Evolutionary conservation across 2,329 filamentous ascomycete genomes (phyloP).

Genomic region (Aspergillus sp.): DNA sequence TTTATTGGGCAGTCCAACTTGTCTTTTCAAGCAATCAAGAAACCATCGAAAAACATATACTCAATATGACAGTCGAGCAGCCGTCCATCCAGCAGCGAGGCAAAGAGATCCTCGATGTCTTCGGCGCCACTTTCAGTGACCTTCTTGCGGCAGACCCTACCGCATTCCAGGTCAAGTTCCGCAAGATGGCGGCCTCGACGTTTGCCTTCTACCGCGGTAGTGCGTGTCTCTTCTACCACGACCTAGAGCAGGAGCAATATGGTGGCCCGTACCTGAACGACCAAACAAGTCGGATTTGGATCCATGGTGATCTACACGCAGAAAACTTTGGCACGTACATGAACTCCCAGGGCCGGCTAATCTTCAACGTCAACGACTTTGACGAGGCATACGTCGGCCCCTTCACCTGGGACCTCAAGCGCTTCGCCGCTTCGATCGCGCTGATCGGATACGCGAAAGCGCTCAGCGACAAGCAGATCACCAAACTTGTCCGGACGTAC

Average conservation of each 20-base stretch:
- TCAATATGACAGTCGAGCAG: no score
- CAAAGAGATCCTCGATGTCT: conserved; percentile 12
- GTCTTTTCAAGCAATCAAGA: no score
- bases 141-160: conserved; percentile 6
- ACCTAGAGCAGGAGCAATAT: conserved; percentile 6
- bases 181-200: conserved; percentile 15
- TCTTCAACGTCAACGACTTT: conserved; percentile 17
- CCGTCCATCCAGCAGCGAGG: conserved; percentile 7
- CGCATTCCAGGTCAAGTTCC: conserved; percentile 10
- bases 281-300: conserved; percentile 11
- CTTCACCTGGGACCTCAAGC: conserved; percentile 15
- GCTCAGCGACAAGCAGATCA: conserved; percentile 14
- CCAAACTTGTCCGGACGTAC: conserved; percentile 8
- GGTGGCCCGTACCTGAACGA: conserved; percentile 7
- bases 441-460: conserved; percentile 13
- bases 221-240: conserved; percentile 13
- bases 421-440: conserved; percentile 13
- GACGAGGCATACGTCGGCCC: conserved; percentile 16
- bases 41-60: no score
- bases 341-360: conserved; percentile 13
- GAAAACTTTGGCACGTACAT: conserved; percentile 17
- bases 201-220: conserved; percentile 15
- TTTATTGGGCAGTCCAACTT: no score
- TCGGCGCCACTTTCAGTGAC: conserved; percentile 10
- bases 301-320: conserved; percentile 14